Percentiles rank a stretch among this genome's conserved stretches.
phyloP scores from a whole-genome alignment of 2,329 filamentous ascomycete genomes.

The Cladosporium sp. region DNA sequence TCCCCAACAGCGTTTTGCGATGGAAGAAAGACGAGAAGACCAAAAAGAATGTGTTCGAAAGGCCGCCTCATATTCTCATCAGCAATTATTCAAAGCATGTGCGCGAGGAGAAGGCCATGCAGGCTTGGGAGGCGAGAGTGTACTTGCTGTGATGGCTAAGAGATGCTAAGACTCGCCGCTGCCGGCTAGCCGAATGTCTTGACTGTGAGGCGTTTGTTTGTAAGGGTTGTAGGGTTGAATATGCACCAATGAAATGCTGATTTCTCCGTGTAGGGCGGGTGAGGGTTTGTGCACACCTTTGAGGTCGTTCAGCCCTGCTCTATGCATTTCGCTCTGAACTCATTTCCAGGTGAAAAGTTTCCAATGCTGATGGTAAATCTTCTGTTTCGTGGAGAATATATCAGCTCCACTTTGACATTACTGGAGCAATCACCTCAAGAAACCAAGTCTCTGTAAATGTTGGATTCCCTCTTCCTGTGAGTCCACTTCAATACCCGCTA shows the following conservation, averaged over 20 bases:
- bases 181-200: conserved; percentile 10
- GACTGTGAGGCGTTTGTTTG: conserved; percentile 11
- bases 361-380: no score
- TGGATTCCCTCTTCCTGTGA: no score
- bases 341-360: no score
- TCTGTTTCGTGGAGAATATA: no score
- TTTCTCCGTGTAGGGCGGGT: not conserved
- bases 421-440: no score
- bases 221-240: conserved; percentile 9
- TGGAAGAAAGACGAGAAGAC: conserved; percentile 3
- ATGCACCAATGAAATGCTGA: conserved; percentile 4
- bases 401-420: no score
- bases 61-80: conserved; percentile 9
- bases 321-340: no score
- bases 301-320: no score
- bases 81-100: conserved; percentile 44
- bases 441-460: no score
- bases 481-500: no score
- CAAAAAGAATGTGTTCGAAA: conserved; percentile 18
- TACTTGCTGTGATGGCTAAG: conserved; percentile 26
- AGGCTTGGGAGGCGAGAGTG: conserved; percentile 36
- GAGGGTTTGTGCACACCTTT: no score
- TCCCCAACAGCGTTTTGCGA: conserved; percentile 5
- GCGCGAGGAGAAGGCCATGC: conserved; percentile 22
- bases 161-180: conserved; percentile 6